phyloP scores from a whole-genome alignment of 192 early-diverging fungal species.

The Borealophlyctis nickersoniae region DNA sequence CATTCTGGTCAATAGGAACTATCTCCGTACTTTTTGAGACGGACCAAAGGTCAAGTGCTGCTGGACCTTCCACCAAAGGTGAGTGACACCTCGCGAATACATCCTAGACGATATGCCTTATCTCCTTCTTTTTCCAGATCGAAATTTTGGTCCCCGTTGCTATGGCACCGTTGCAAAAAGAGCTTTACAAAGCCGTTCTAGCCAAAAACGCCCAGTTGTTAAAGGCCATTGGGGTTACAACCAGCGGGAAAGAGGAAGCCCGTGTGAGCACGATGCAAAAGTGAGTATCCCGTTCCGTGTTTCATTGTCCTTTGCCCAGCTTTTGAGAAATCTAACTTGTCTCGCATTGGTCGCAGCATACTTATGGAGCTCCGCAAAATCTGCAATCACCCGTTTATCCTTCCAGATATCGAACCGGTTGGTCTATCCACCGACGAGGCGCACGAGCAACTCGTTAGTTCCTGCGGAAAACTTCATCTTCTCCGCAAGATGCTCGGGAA shows the following conservation, averaged over 20 bases:
- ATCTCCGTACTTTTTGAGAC: conserved; percentile 67
- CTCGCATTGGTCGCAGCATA: conserved; percentile 52
- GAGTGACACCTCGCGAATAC: neutral
- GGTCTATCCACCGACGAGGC: conserved; percentile 31
- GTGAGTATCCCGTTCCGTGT: conserved; percentile 9
- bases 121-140: conserved; percentile 15
- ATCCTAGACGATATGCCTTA: neutral
- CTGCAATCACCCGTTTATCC: conserved; percentile 67
- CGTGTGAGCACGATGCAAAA: conserved; percentile 28
- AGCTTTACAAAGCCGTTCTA: conserved; percentile 65
- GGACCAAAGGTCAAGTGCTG: conserved; percentile 64
- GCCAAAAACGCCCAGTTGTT: conserved; percentile 51
- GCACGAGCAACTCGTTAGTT: conserved; percentile 57
- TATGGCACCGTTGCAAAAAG: conserved; percentile 65
- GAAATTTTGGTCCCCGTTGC: conserved; percentile 70
- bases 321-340: conserved; percentile 4
- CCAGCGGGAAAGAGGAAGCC: conserved; percentile 25
- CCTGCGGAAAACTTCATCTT: conserved; percentile 63
- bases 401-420: conserved; percentile 45
- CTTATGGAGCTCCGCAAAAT: conserved; percentile 69
- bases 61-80: conserved; percentile 59
- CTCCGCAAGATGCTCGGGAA: conserved; percentile 67
- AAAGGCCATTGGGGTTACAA: conserved; percentile 38
- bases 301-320: neutral
- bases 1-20: too few species aligned